Evolutionary conservation across 495 filamentous ascomycete genomes (phyloP), one percentile per base, ranked within the genome.

Genomic region (Thermothielavioides terrestris): DNA sequence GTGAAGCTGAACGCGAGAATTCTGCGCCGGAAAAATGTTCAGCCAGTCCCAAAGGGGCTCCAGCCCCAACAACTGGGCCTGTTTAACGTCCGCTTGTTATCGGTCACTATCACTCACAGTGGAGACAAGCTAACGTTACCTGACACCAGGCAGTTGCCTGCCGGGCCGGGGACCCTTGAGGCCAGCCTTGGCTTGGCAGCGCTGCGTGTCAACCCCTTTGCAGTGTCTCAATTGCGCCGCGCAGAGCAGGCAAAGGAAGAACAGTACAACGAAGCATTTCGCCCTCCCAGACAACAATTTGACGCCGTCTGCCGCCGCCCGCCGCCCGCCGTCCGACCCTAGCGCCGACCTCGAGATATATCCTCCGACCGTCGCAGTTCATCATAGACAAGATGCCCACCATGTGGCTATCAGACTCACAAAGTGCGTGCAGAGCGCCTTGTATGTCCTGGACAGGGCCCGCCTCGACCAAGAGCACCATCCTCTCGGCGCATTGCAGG

Each of bases 371-470:
- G n/a, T 4, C 9, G 17, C 35, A 11, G 14, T 12, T n/a, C 20
- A 20, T 3, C 30, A 47, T 68, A 76, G 46, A 36, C 49, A 68
- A 60, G 32, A 75, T 73, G 68, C 62, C 69, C 46, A 67, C 85
- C 50, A 94, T 94, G 84, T 98, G 92, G 92, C 75, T 98, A 53
- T 86, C 89, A 56, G 92, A 98, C 65, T 79, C 84, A 53, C 92
- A 98, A 72, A 98, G 92, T 96, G 75, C n/a, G n/a, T n/a, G n/a
- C n/a, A n/a, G n/a, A n/a, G n/a, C n/a, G n/a, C n/a, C n/a, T n/a
- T n/a, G n/a, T n/a, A n/a, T n/a, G n/a, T n/a, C n/a, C n/a, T n/a
- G n/a, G n/a, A n/a, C n/a, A n/a, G n/a, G n/a, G n/a, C n/a, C n/a
- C n/a, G n/a, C n/a, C n/a, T n/a, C n/a, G n/a, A n/a, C n/a, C n/a